These are phyloP conservation scores for Metschnikowia matae DNA, from an alignment of 805 yeast species.

Conservation along the genomic window DNA sequence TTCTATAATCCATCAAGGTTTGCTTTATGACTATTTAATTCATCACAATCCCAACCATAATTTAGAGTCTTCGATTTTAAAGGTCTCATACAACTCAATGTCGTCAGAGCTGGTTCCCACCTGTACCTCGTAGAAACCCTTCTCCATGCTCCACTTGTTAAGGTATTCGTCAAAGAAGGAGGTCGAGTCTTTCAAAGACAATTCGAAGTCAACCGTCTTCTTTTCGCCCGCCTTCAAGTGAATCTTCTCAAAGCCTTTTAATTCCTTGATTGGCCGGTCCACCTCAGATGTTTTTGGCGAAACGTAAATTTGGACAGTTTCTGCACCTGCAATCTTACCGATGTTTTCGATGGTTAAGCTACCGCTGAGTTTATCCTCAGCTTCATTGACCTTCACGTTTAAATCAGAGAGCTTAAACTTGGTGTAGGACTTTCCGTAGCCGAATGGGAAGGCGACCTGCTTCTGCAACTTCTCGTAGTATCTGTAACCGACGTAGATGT, in stretches of 20 bases:
- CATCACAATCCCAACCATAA: slow-evolving; percentile 15
- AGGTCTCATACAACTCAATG: slow-evolving; percentile 13
- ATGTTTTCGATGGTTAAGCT: slow-evolving; percentile 44
- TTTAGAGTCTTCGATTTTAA: slow-evolving; percentile 6
- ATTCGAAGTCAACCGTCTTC: slow-evolving; percentile 31
- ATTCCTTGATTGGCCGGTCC: slow-evolving; percentile 55
- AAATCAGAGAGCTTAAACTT: slow-evolving; percentile 41
- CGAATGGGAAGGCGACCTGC: slow-evolving; percentile 56
- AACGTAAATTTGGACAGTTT: slow-evolving; percentile 54
- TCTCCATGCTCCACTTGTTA: slow-evolving; percentile 48
- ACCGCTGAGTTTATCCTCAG: slow-evolving; percentile 26
- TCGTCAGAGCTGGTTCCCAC: slow-evolving; percentile 42
- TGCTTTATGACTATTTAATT: not conserved
- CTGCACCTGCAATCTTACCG: slow-evolving; percentile 48
- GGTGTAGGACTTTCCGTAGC: slow-evolving; percentile 60
- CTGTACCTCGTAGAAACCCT: slow-evolving; percentile 46
- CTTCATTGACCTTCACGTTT: slow-evolving; percentile 20
- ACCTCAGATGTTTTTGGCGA: slow-evolving; percentile 33
- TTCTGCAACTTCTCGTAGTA: slow-evolving; percentile 51
- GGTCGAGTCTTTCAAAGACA: slow-evolving; percentile 47
- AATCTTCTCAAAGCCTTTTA: slow-evolving; percentile 55
- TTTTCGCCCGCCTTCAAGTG: slow-evolving; percentile 42
- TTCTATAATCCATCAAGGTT: not conserved
- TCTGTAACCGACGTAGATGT: slow-evolving; percentile 60
- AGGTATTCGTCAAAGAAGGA: slow-evolving; percentile 51